A percentile compares a stretch with the other conserved stretches of the same genome.
These are phyloP conservation scores for Nicotiana sylvestris DNA, from an alignment of 257 asterid genomes.

Conservation along the genomic window DNA sequence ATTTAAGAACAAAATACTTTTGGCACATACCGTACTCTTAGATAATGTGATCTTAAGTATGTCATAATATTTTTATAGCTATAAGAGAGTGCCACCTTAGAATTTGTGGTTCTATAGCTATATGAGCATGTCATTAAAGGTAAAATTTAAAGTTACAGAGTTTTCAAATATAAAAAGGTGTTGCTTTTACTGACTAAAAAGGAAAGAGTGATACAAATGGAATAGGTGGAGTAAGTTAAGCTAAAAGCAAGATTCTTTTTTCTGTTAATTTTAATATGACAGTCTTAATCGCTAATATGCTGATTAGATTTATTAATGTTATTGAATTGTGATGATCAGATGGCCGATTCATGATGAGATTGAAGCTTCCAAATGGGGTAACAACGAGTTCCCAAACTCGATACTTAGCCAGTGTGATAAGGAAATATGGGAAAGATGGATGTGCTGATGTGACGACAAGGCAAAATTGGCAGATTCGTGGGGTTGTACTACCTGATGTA, in stretches of 20 bases:
- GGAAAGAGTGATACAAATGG: not conserved
- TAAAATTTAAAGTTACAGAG: not conserved
- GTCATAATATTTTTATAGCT: too few species aligned
- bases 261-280: not conserved
- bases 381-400: slow-evolving; percentile 87
- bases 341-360: slow-evolving; percentile 96
- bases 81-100: too few species aligned
- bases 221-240: not conserved
- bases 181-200: not conserved
- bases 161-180: not conserved
- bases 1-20: too few species aligned
- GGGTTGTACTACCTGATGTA: slow-evolving; percentile 79
- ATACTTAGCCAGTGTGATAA: slow-evolving; percentile 67
- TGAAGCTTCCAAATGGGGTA: slow-evolving; percentile 95
- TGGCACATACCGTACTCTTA: too few species aligned
- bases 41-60: too few species aligned
- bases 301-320: not conserved
- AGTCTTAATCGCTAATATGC: not conserved
- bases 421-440: slow-evolving; percentile 82
- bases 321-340: slow-evolving; percentile 34
- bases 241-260: not conserved
- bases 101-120: not conserved
- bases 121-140: not conserved
- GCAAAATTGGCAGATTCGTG: slow-evolving; percentile 98
- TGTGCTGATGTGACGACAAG: slow-evolving; percentile 92